phyloP scores from a whole-genome alignment of 2,329 filamentous ascomycete genomes.

The Calonectria fujianensis region DNA sequence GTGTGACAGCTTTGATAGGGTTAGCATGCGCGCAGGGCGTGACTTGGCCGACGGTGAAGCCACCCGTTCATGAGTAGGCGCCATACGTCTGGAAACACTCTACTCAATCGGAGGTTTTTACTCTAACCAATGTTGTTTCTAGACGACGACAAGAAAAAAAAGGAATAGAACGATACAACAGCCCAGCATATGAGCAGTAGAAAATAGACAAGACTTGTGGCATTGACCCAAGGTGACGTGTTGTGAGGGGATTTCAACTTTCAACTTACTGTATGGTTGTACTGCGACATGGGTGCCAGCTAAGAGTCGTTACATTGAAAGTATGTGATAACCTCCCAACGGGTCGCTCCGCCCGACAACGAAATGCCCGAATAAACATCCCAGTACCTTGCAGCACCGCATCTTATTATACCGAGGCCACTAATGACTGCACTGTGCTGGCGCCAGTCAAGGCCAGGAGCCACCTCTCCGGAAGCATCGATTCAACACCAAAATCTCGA shows the following conservation, averaged over 20 bases:
- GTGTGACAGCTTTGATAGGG: not conserved
- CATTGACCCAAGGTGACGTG: not conserved
- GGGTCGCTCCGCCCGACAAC: not conserved
- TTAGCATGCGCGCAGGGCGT: not conserved
- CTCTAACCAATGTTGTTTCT: not conserved
- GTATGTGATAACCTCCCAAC: not conserved
- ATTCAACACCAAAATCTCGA: constrained; percentile 42
- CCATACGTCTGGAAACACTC: not conserved
- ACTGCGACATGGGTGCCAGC: not conserved
- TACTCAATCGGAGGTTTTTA: not conserved
- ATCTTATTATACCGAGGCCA: constrained; percentile 4
- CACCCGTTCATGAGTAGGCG: not conserved
- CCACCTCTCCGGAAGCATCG: constrained; percentile 13
- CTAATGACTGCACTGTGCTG: constrained; percentile 9
- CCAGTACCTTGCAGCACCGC: constrained; percentile 1
- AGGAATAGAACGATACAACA: not conserved
- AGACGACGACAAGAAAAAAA: no score
- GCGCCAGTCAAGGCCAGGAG: constrained; percentile 22
- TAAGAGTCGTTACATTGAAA: not conserved
- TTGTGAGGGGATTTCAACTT: not conserved
- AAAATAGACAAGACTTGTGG: not conserved
- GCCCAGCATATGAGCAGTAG: not conserved
- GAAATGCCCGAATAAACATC: not conserved
- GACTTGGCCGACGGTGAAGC: not conserved
- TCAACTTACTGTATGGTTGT: not conserved